Evolutionary conservation across 179 eudicot species (phyloP).

Genomic region (Spergularia azorica): DNA sequence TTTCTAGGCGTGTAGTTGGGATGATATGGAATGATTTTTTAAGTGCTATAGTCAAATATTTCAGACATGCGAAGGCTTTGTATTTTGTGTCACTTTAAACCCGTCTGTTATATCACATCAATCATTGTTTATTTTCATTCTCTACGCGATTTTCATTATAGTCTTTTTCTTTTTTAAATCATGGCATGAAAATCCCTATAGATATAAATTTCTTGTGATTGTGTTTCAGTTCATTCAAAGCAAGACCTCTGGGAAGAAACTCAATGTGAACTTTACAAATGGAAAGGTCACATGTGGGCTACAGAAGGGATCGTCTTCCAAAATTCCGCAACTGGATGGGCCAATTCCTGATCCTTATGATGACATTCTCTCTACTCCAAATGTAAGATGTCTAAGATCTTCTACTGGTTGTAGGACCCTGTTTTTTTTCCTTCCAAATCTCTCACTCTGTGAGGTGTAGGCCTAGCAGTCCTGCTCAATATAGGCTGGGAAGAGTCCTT

Average conservation of each 20-base stretch:
- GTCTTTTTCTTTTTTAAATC: not conserved
- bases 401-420: not conserved
- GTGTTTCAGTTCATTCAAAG: conserved; percentile 49
- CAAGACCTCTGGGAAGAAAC: conserved; percentile 25
- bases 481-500: not conserved
- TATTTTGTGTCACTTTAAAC: not conserved
- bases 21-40: not conserved
- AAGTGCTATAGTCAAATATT: not conserved
- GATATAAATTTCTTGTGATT: conserved; percentile 12
- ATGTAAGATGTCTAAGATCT: conserved; percentile 48
- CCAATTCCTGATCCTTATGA: conserved; percentile 92
- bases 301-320: conserved; percentile 39
- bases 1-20: not conserved
- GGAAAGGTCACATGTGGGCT: conserved; percentile 27
- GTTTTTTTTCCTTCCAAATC: not conserved
- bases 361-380: conserved; percentile 85
- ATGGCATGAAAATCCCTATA: not conserved
- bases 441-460: too few relatives aligned
- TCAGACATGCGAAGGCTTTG: not conserved
- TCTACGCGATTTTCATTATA: too few relatives aligned
- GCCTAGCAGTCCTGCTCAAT: not conserved
- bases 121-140: not conserved
- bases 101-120: not conserved
- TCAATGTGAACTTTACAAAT: conserved; percentile 19
- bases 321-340: conserved; percentile 85